These are phyloP conservation scores for Crithidia mellificae DNA, from an alignment of 208 protist genomes.

Conservation along the genomic window DNA sequence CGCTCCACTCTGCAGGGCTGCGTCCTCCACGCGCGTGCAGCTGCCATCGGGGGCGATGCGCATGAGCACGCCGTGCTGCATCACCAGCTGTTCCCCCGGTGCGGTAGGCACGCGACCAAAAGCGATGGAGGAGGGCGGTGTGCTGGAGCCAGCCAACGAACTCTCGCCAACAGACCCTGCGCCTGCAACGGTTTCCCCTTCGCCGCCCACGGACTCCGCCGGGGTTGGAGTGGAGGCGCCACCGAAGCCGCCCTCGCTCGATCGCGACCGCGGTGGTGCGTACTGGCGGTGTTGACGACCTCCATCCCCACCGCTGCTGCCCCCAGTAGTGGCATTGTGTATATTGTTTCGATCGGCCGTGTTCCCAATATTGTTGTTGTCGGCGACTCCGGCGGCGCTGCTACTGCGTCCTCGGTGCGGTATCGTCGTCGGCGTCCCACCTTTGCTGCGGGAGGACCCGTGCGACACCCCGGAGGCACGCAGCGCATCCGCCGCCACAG, in stretches of 20 bases:
- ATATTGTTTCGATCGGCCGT: background rate
- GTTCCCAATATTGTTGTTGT: background rate
- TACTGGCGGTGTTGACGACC: constrained; percentile 22
- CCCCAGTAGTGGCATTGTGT: no score
- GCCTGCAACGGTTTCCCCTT: background rate
- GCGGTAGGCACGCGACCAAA: constrained; percentile 1
- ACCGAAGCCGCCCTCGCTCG: background rate
- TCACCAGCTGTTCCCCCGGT: constrained; percentile 44
- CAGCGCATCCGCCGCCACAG: constrained; percentile 7
- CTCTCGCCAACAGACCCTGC: constrained; percentile 21
- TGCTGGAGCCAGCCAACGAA: constrained; percentile 23
- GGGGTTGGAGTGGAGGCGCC: background rate
- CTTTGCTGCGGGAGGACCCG: background rate
- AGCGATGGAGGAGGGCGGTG: constrained; percentile 21
- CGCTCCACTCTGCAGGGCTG: background rate
- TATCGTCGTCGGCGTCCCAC: background rate
- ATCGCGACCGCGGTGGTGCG: constrained; percentile 21
- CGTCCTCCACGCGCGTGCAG: constrained; percentile 17
- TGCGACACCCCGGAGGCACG: constrained; percentile 3
- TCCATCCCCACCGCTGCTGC: background rate
- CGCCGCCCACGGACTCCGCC: background rate
- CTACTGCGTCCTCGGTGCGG: background rate
- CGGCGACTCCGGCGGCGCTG: background rate
- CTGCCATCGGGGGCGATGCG: constrained; percentile 33
- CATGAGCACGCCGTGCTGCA: constrained; percentile 55